Conservation (phyloP, 345 rosid genomes). For the Salix caprea region DNA sequence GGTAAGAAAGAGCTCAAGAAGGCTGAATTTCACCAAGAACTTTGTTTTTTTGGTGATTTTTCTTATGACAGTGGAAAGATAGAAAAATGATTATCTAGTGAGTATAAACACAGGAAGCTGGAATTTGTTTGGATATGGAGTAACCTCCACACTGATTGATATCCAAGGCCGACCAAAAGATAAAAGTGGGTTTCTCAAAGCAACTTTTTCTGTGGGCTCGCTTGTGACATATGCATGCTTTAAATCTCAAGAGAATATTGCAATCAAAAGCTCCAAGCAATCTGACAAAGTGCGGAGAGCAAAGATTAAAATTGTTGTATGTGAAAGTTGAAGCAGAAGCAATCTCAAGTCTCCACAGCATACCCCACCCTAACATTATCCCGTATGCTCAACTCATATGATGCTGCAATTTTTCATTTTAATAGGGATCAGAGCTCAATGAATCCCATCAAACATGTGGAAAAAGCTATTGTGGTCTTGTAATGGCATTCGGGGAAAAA, state of each 20-base stretch:
- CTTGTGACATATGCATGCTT: not conserved
- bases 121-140: not conserved
- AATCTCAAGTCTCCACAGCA: not conserved
- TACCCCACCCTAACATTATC: not conserved
- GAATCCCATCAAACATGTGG: too few species aligned
- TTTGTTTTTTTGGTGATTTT: not conserved
- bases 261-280: constrained; percentile 9
- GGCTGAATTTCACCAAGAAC: not conserved
- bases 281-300: constrained; percentile 3
- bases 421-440: not conserved
- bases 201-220: not conserved
- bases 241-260: constrained; percentile 8
- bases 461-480: too few species aligned
- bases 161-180: constrained; percentile 7
- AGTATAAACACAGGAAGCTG: not conserved
- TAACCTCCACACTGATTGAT: not conserved
- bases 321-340: constrained; percentile 1
- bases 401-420: not conserved
- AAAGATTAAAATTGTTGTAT: not conserved
- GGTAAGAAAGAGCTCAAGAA: not conserved
- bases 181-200: constrained; percentile 6
- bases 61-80: not conserved
- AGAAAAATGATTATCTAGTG: not conserved
- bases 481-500: too few species aligned
- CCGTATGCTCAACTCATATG: not conserved